Conservation (phyloP, 371 early-diverging fungal species). For the Nematocida parisii region DNA sequence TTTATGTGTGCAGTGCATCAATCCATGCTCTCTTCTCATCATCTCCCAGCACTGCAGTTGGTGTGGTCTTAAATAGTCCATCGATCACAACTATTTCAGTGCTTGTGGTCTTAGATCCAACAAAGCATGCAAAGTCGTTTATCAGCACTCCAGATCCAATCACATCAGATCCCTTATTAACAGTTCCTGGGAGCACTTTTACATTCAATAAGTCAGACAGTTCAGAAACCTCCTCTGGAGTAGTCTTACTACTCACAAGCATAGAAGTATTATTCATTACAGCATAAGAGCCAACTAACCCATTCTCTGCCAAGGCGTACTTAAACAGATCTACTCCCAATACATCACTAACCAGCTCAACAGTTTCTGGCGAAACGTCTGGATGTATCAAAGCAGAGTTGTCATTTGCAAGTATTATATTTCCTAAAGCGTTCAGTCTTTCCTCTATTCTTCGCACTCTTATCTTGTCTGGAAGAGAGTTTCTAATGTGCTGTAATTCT, state of each 20-base stretch:
- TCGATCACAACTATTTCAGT: slow-evolving; percentile 97
- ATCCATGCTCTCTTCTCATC: slow-evolving; percentile 58
- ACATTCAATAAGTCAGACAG: slow-evolving; percentile 91
- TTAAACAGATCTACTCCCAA: slow-evolving; percentile 95
- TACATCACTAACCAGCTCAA: slow-evolving; percentile 93
- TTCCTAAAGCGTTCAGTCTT: slow-evolving; percentile 93
- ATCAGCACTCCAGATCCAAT: slow-evolving; percentile 95
- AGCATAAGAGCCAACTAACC: slow-evolving; percentile 94
- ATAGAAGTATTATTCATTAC: slow-evolving; percentile 95
- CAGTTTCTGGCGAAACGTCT: slow-evolving; percentile 84
- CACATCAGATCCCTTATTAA: slow-evolving; percentile 94
- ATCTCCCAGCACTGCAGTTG: slow-evolving; percentile 45
- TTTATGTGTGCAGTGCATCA: slow-evolving; percentile 48
- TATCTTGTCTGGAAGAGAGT: slow-evolving; percentile 88
- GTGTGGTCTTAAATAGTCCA: slow-evolving; percentile 76
- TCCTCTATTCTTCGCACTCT: slow-evolving; percentile 93
- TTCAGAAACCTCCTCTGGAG: slow-evolving; percentile 92
- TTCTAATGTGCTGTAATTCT: slow-evolving; percentile 94
- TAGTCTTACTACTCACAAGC: slow-evolving; percentile 88
- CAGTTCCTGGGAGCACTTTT: slow-evolving; percentile 95
- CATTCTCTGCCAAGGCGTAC: slow-evolving; percentile 93
- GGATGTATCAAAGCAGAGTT: slow-evolving; percentile 97
- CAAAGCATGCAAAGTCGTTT: slow-evolving; percentile 97
- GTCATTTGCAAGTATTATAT: slow-evolving; percentile 98
- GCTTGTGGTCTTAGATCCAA: slow-evolving; percentile 89